These are phyloP conservation scores for Mortierella sp. DNA, from an alignment of 371 early-diverging fungal species.

Conservation along the genomic window DNA sequence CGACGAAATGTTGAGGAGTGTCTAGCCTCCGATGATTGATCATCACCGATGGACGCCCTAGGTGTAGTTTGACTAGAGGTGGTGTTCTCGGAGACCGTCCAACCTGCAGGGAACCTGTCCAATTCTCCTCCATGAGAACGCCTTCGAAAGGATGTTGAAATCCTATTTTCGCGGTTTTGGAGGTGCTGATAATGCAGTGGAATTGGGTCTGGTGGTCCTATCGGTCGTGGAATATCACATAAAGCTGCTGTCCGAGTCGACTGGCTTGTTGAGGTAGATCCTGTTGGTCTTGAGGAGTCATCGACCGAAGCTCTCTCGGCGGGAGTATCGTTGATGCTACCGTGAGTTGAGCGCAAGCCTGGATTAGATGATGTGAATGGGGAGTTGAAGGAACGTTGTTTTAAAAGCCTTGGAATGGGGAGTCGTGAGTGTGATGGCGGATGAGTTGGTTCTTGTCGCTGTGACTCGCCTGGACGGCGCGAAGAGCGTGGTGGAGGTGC, in stretches of 20 bases:
- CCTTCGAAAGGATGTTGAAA: conserved; percentile 26
- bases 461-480: conserved; percentile 9
- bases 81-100: conserved; percentile 20
- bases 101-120: conserved; percentile 41
- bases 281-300: not conserved
- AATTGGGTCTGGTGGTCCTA: conserved; percentile 55
- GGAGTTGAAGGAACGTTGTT: conserved; percentile 51
- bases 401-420: conserved; percentile 33
- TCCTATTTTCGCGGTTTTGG: conserved; percentile 28
- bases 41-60: conserved; percentile 13
- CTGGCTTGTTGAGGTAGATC: not conserved
- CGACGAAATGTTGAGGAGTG: conserved; percentile 11
- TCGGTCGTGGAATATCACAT: conserved; percentile 27
- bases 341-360: conserved; percentile 5
- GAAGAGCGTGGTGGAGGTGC: conserved; percentile 27
- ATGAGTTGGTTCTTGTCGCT: conserved; percentile 5
- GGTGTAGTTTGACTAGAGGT: conserved; percentile 3
- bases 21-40: conserved; percentile 1
- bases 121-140: conserved; percentile 45
- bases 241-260: conserved; percentile 15
- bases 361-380: conserved; percentile 16
- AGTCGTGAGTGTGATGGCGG: conserved; percentile 28
- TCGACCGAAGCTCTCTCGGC: conserved; percentile 12
- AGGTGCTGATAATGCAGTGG: conserved; percentile 51
- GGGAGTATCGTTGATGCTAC: not conserved